Base-by-base conservation (phyloP, 495 filamentous ascomycete species). In the Hyaloscypha variabilis region DNA sequence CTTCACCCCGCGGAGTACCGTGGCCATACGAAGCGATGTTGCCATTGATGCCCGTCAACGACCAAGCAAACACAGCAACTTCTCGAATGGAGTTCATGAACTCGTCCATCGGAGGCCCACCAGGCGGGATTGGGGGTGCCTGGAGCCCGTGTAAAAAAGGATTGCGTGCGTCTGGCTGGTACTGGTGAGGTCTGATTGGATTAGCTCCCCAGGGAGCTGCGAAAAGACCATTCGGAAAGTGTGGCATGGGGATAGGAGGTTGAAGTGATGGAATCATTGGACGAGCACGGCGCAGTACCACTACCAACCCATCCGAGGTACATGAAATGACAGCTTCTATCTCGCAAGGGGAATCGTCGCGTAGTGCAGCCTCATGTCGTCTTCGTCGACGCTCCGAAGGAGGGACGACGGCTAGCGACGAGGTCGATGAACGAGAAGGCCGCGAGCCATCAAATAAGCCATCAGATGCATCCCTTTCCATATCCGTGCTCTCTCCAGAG, bases 271-370 rank as follows among this genome's bases (percentile, higher is more conserved):
- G 89, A 49, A 92, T 87, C 3, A 86, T 80, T 21, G 92, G 88
- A 28, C 90, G 82, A 29, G 92, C 91, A 56, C 85, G 86, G 49
- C 92, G 89, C 13, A 96, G 80, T 30, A 94, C 88, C 21, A 96
- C 92, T 10, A 96, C 92, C 14, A 96, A 78, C 13, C 92, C 92
- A 73, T 96, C 93, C 1, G 93, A 96, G 2, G 92, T 93, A 73
- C 92, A 96, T 6, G 92, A 96, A 42, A 96, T 88, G 23, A 96
- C 92, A 14, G 92, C 92, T 76, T 96, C 92, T 42, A 96, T 77
- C 70, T 95, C 92, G 60, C 90, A 79, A 10, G 71, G 72, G 23
- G 78, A 75, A 26, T 51, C 23, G 0, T 21, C 39, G 30, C 67
- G 60, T 58, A n/a, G 31, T 24, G 28, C 34, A 11, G 46, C 21